phyloP scores from a whole-genome alignment of 179 eudicot species.

The Actinidia arguta region DNA sequence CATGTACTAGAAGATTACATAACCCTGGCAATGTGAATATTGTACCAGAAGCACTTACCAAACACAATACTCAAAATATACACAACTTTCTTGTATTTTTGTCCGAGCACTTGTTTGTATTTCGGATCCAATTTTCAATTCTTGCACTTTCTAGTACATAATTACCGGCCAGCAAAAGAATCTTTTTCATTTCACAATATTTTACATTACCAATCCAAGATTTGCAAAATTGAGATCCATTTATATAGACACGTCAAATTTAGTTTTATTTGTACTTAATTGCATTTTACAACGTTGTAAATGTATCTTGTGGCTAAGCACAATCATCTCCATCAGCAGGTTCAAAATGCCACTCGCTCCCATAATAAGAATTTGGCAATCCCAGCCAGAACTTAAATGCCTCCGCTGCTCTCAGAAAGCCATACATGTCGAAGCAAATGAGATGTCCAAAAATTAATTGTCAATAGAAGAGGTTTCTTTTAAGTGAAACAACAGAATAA shows the following conservation, averaged over 20 bases:
- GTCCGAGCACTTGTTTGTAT: not conserved
- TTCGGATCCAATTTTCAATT: not conserved
- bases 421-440: too few species aligned
- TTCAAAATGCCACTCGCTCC: constrained; percentile 80
- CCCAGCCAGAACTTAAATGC: constrained; percentile 99
- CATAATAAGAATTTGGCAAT: constrained; percentile 89
- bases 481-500: too few species aligned
- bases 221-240: not conserved
- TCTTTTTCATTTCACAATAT: not conserved
- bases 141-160: not conserved
- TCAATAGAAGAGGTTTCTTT: too few species aligned
- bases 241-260: not conserved
- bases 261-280: not conserved
- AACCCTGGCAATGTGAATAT: not conserved
- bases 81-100: not conserved
- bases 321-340: constrained; percentile 42
- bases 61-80: not conserved
- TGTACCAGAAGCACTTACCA: not conserved
- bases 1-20: not conserved
- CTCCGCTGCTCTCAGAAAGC: constrained; percentile 97
- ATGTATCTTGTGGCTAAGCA: constrained; percentile 1
- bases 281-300: constrained; percentile 8
- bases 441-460: too few species aligned
- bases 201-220: not conserved
- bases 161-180: not conserved